Evolutionary conservation across 2,329 filamentous ascomycete genomes (phyloP), one percentile per base, ranked within the genome.

Genomic region (Phoma herbarum): DNA sequence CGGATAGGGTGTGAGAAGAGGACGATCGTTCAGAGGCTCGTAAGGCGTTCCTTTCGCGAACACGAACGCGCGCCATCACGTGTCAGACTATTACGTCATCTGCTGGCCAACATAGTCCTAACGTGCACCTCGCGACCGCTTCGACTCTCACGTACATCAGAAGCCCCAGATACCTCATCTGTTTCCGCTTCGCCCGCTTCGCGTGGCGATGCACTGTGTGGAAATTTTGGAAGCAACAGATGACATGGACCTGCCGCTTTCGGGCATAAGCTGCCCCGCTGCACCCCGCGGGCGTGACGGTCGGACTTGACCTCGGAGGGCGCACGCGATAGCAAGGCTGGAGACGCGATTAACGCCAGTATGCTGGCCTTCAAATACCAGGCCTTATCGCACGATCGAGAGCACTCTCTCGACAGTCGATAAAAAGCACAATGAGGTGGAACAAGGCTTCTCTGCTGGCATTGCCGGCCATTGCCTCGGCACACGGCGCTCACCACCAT

Each of bases 401-500:
- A 4, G 1, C n/a, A 20, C 20, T 14, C 8, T 29, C n/a, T 14
- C 9, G 12, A 52, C 2, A 48, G 12, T 37, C 23, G 20, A 43
- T 23, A 5, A 20, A 60, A 6, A 11, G 14, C 22, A 52, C 20
- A 20, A 55, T 57, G 57, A 60, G 33, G 47, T 51, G 46, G 57
- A 48, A 48, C 18, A 52, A 44, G 20, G 50, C 46, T 31, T 53
- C 50, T 25, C 41, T 59, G 11, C 35, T 57, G 4, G 52, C 52
- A 16, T 26, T 59, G 41, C 45, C 56, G 29, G 56, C 41, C 18
- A 25, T 60, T 39, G 52, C 47, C 18, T 56, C 48, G 28, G 57
- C 57, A 35, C 57, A 60, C 12, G 35, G 43, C 28, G 26, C 57
- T 28, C 69, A 75, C 43, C 68, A 75, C 57, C 60, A 57, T 42